Conservation (phyloP, 352 stramenopile genomes). For the Pythium sukuiense region DNA sequence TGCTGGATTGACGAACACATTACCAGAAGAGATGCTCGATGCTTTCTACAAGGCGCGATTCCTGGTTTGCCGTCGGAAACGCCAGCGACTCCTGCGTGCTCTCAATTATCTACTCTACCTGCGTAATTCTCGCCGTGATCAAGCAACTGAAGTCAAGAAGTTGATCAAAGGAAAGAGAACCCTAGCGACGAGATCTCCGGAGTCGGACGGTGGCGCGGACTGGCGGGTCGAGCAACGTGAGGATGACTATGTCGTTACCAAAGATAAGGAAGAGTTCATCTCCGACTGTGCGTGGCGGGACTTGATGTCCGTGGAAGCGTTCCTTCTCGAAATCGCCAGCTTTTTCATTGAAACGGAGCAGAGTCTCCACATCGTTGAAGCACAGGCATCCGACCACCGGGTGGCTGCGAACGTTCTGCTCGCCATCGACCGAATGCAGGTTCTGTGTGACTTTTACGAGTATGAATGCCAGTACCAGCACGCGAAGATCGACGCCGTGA, state of each 20-base stretch:
- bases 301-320: slow-evolving; percentile 40
- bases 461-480: slow-evolving; percentile 44
- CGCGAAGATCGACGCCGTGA: slow-evolving; percentile 39
- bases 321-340: slow-evolving; percentile 46
- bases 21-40: not conserved
- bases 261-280: slow-evolving; percentile 31
- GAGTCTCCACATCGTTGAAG: slow-evolving; percentile 1
- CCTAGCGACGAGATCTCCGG: not conserved
- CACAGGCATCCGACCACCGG: not conserved
- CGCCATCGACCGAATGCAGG: slow-evolving; percentile 53
- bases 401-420: slow-evolving; percentile 16
- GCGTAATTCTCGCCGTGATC: slow-evolving; percentile 9
- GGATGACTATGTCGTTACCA: not conserved
- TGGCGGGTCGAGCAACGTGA: slow-evolving; percentile 3
- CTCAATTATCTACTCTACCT: slow-evolving; percentile 59
- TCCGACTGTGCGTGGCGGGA: slow-evolving; percentile 43
- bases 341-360: slow-evolving; percentile 59
- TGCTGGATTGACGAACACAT: not conserved
- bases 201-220: not conserved
- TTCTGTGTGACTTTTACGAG: slow-evolving; percentile 59
- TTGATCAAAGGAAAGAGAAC: slow-evolving; percentile 3
- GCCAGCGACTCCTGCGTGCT: slow-evolving; percentile 40
- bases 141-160: not conserved
- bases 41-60: slow-evolving; percentile 30
- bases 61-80: slow-evolving; percentile 38